Conservation (phyloP, 495 filamentous ascomycete genomes). For the Durotheca rogersii region DNA sequence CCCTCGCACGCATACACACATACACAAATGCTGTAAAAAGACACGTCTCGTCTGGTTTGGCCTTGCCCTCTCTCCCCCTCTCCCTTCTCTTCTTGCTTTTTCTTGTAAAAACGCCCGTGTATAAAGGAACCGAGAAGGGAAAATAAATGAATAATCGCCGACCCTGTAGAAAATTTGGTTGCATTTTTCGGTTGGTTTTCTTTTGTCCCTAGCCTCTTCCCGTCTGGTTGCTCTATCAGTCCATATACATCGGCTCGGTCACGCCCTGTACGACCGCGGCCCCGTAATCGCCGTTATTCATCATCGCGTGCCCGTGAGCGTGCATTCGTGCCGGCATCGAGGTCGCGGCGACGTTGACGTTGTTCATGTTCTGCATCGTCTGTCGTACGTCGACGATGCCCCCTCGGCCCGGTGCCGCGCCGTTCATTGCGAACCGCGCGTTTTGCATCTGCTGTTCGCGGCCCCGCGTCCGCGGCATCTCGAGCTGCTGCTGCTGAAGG, state of each 20-base stretch:
- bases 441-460: constrained; percentile 18
- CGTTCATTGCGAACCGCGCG: constrained; percentile 25
- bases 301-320: constrained; percentile 29
- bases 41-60: too few relatives aligned
- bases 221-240: constrained; percentile 22
- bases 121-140: too few relatives aligned
- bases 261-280: constrained; percentile 39
- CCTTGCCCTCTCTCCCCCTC: too few relatives aligned
- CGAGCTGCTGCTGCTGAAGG: constrained; percentile 35
- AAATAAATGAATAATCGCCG: too few relatives aligned
- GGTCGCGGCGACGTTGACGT: too few relatives aligned
- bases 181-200: too few relatives aligned
- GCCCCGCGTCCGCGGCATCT: constrained; percentile 29
- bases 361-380: constrained; percentile 35
- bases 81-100: too few relatives aligned
- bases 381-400: constrained; percentile 30
- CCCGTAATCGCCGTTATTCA: constrained; percentile 35
- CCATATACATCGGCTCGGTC: constrained; percentile 46
- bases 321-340: constrained; percentile 29
- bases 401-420: constrained; percentile 21
- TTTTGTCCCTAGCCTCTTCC: too few relatives aligned
- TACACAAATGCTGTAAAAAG: too few relatives aligned
- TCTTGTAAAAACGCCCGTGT: too few relatives aligned
- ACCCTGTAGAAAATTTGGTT: too few relatives aligned
- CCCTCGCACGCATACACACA: too few relatives aligned